These are phyloP conservation scores for Jatropha podagrica DNA, from an alignment of 441 rosid species.

Conservation along the genomic window DNA sequence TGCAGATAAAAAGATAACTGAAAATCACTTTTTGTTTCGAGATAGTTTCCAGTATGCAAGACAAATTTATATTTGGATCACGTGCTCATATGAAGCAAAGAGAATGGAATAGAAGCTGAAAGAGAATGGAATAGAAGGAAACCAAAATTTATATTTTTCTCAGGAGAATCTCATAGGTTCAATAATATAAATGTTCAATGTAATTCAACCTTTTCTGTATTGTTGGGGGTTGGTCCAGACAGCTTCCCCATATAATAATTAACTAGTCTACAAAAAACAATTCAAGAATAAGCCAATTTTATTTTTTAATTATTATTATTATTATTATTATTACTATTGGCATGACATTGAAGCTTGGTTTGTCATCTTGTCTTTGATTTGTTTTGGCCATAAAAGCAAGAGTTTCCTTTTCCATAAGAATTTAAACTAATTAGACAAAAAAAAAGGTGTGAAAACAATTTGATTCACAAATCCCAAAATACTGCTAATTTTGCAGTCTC, in stretches of 20 bases:
- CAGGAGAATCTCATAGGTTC: conserved; percentile 22
- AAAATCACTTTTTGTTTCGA: too few species aligned
- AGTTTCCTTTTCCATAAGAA: conserved; percentile 3
- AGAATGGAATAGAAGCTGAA: conserved; percentile 23
- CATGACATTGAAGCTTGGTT: conserved; percentile 29
- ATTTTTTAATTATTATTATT: not conserved
- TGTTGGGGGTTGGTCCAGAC: conserved; percentile 32
- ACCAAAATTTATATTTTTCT: conserved; percentile 4
- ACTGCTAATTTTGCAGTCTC: conserved; percentile 33
- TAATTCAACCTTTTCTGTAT: conserved; percentile 21
- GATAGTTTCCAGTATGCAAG: too few species aligned
- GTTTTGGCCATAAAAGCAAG: conserved; percentile 17
- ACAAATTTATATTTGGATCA: not conserved
- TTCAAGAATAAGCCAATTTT: conserved; percentile 13
- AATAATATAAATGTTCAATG: conserved; percentile 15
- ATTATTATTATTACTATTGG: not conserved
- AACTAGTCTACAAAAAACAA: conserved; percentile 24
- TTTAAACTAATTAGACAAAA: not conserved
- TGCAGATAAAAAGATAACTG: too few species aligned
- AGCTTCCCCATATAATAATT: not conserved
- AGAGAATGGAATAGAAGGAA: conserved; percentile 32
- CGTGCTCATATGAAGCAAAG: not conserved
- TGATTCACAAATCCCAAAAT: conserved; percentile 24
- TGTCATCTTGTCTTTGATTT: conserved; percentile 43
- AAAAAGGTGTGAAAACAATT: conserved; percentile 27